Evolutionary conservation across 768 basidiomycete genomes (phyloP).

Genomic region (Russula sp.): DNA sequence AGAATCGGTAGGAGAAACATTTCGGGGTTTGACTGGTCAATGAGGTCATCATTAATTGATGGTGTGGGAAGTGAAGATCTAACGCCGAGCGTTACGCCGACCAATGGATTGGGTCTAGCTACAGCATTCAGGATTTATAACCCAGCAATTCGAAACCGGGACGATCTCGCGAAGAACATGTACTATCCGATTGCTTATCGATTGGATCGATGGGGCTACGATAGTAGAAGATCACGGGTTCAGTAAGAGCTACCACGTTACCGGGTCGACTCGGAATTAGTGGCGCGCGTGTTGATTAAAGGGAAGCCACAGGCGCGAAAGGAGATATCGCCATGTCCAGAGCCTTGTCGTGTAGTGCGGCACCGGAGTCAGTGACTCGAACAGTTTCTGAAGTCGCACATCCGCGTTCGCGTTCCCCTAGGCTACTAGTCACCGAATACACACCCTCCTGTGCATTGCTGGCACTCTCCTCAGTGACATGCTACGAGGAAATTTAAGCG

Average conservation of each 20-base stretch:
- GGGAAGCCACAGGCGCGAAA: not conserved
- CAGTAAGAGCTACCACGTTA: too few species aligned
- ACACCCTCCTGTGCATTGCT: not conserved
- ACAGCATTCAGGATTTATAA: not conserved
- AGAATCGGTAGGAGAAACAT: too few species aligned
- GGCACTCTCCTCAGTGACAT: not conserved
- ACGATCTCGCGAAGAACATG: not conserved
- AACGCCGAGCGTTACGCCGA: not conserved
- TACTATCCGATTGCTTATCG: not conserved
- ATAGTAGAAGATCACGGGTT: not conserved
- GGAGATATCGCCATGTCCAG: not conserved
- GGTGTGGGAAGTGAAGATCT: constrained; percentile 1
- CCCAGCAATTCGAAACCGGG: not conserved
- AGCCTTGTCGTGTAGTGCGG: not conserved
- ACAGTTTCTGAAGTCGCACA: too few species aligned
- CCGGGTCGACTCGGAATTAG: not conserved
- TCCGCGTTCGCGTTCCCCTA: not conserved
- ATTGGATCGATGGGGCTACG: not conserved
- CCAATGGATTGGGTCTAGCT: not conserved
- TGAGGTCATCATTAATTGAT: not conserved
- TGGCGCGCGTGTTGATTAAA: not conserved
- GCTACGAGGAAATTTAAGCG: not conserved
- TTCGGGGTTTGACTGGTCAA: too few species aligned
- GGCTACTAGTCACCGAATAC: not conserved
- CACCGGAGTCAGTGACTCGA: not conserved